These are phyloP conservation scores for Chaetomiaceae sp. DNA, from an alignment of 2,329 filamentous ascomycete genomes.

Conservation along the genomic window DNA sequence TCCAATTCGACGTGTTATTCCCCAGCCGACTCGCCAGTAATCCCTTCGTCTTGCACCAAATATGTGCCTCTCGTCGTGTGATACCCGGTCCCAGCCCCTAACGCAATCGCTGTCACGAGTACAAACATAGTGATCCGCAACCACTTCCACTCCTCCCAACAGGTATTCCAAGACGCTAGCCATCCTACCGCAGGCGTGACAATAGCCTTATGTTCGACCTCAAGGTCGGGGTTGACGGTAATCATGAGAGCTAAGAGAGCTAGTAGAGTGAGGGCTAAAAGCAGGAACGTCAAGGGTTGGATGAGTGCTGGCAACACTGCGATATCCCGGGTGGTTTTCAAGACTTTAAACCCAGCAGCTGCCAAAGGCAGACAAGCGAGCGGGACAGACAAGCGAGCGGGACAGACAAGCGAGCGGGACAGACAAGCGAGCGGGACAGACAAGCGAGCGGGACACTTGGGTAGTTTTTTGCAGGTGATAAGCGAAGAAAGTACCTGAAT, in stretches of 20 bases:
- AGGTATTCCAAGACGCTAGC: conserved; percentile 20
- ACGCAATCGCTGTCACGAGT: not conserved
- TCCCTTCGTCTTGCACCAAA: not conserved
- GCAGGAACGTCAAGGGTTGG: conserved; percentile 38
- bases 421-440: too few relatives aligned
- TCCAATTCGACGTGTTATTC: too few relatives aligned
- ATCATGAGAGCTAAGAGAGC: conserved; percentile 36
- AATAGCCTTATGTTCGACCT: conserved; percentile 34
- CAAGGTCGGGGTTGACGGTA: conserved; percentile 42
- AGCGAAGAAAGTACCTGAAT: too few relatives aligned
- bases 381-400: too few relatives aligned
- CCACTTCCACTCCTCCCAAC: conserved; percentile 1
- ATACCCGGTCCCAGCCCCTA: not conserved
- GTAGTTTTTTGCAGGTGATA: too few relatives aligned
- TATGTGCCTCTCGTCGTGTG: not conserved
- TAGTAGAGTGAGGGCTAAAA: conserved; percentile 35
- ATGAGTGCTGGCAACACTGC: conserved; percentile 41
- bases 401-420: too few relatives aligned
- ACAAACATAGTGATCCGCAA: not conserved
- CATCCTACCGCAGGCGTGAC: conserved; percentile 38
- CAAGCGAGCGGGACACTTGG: too few relatives aligned
- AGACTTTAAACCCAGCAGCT: conserved; percentile 41
- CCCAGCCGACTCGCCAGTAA: not conserved
- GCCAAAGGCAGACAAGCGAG: too few relatives aligned
- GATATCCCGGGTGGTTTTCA: conserved; percentile 44